Evolutionary conservation across 352 stramenopile species (phyloP), one percentile per base, ranked within the genome.

Genomic region (Phytophthora quininea): DNA sequence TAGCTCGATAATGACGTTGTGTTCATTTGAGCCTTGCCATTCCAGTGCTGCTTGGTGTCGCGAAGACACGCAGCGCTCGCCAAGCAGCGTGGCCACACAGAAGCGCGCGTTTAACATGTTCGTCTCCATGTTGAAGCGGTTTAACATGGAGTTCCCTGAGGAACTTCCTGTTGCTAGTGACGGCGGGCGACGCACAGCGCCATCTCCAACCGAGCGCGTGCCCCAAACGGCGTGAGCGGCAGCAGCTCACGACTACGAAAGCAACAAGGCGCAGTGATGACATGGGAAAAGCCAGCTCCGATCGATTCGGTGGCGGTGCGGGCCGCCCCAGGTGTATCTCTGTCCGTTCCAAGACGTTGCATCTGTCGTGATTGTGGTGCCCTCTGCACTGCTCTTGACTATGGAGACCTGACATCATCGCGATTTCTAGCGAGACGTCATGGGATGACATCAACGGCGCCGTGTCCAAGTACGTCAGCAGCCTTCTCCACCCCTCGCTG

Each of bases 381-480:
- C 19, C 5, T 15, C 43, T 6, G 19, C 43, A 49, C 4, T 4
- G 7, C 7, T 4, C 4, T 49, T 29, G 7, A 62, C 35, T 40
- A 40, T 40, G 35, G 5, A 40, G 35, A 11, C 59, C 47, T 77
- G 57, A 74, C 70, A 77, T 77, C 70, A 77, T 68, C 51, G 55
- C 37, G 33, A 56, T 65, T 67, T 71, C 35, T 31, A 30, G 40
- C 43, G 40, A 45, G 54, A 68, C 70, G 65, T 62, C 65, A 64
- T 30, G 24, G 56, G 38, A 76, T 76, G 71, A 79, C 71, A 79
- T 79, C 67, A 74, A 76, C 58, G 24, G 53, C 27, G 42, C 71
- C 64, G 54, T n/a, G 53, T 38, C 54, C 63, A 74, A 65, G 71
- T 76, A 76, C 71, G 71, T 79, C 71, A 79, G 71, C 50, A 58